A percentile compares a stretch with the other conserved stretches of the same genome.
Conservation (phyloP, 345 rosid genomes). For the Eucalyptus sideroxylon region DNA sequence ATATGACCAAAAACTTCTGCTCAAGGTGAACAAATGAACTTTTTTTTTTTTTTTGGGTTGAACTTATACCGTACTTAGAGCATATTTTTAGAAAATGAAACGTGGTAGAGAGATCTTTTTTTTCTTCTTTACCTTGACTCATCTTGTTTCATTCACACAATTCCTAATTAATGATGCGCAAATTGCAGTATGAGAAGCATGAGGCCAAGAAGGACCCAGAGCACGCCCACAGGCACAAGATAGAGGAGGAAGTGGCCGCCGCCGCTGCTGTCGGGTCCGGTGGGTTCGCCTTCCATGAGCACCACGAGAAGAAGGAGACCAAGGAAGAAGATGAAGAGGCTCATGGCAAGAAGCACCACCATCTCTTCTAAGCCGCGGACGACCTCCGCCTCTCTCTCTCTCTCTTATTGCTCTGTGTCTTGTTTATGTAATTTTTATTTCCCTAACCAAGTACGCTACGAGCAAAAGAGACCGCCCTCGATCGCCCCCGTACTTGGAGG, state of each 20-base stretch:
- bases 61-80: background rate
- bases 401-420: background rate
- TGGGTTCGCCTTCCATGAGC: slow-evolving; percentile 47
- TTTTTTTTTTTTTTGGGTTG: background rate
- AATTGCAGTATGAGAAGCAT: slow-evolving; percentile 35
- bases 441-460: background rate
- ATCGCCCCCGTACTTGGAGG: background rate
- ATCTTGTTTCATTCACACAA: background rate
- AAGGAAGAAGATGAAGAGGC: slow-evolving; percentile 22
- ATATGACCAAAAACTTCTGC: background rate
- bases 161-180: background rate
- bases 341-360: slow-evolving; percentile 44
- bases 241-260: slow-evolving; percentile 40
- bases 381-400: background rate
- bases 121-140: background rate
- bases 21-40: background rate
- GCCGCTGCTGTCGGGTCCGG: slow-evolving; percentile 30
- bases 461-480: background rate
- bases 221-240: slow-evolving; percentile 49
- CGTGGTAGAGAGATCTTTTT: background rate
- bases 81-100: background rate
- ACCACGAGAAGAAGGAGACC: slow-evolving; percentile 44
- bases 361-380: slow-evolving; percentile 4
- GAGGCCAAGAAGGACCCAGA: slow-evolving; percentile 41
- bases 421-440: background rate